Evolutionary conservation across 1,139 yeast genomes (phyloP), one percentile per base, ranked within the genome.

Genomic region (Nakaseomyces kungkrabaensis): DNA sequence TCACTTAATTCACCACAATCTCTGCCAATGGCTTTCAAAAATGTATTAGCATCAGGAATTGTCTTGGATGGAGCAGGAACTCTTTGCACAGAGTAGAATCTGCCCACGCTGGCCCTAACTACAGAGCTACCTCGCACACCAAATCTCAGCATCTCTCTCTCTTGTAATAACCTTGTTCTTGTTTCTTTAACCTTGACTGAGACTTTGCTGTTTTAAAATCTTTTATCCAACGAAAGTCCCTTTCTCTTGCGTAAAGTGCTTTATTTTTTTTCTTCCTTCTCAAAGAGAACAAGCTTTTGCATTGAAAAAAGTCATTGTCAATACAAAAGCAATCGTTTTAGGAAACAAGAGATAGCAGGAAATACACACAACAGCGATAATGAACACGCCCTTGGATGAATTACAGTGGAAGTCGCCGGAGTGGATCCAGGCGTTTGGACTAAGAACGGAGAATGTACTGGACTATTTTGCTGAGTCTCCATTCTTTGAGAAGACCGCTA

Each of bases 351-450:
- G 22, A 17, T 17, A 17, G 22, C 1, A 17, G 22, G 22, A 17
- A 17, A 17, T n/a, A n/a, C 22, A 17, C 22, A 17, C 22, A 33
- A 5, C n/a, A 33, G 6, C 6, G 5, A 33, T 10, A 5, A 59
- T 58, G 59, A 53, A 55, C 17, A 56, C 67, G 3, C 76, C 77
- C 7, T 71, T 88, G 46, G 97, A 90, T 63, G 97, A 92, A 63
- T 76, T 92, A 48, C 97, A 90, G 67, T 92, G 98, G 98, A 81
- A 90, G 57, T 85, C 94, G 5, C 98, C 98, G 0, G 98, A 92
- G 67, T 92, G 96, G 90, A 88, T 92, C 56, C 96, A 88, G 65
- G 79, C 82, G 52, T 79, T 83, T 63, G 96, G 96, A 0, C 76
- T 92, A 27, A 77, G 89, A 48, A 85, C 95, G 0, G 95, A 84